A percentile compares a stretch with the other conserved stretches of the same genome.
Evolutionary conservation across 1,139 yeast species (phyloP).

Genomic region (Suhomyces anneliseae): DNA sequence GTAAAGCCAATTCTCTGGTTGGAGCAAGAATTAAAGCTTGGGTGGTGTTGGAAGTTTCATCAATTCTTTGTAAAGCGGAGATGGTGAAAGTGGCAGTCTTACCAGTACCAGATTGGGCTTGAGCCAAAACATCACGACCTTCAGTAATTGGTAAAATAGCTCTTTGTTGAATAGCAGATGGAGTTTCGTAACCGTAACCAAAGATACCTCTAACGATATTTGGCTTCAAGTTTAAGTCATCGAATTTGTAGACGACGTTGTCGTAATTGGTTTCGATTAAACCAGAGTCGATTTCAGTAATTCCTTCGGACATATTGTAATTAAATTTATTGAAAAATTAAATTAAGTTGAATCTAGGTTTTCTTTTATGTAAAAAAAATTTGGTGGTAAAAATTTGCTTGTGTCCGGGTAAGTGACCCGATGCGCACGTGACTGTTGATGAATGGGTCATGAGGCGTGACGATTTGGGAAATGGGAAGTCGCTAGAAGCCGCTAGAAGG

Average conservation of each 20-base stretch:
- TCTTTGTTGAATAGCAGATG: slow-evolving; percentile 98
- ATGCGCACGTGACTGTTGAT: slow-evolving; percentile 6
- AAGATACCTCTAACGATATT: slow-evolving; percentile 83
- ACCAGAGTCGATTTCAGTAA: slow-evolving; percentile 79
- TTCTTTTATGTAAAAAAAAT: slow-evolving; percentile 8
- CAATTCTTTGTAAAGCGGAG: slow-evolving; percentile 93
- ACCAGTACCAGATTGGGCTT: slow-evolving; percentile 99
- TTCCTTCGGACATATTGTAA: slow-evolving; percentile 50
- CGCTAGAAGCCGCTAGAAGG: not conserved
- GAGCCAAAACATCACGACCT: slow-evolving; percentile 97
- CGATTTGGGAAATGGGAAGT: not conserved
- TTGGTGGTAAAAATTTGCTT: slow-evolving; percentile 9
- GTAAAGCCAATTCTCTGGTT: slow-evolving; percentile 97
- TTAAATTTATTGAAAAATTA: not conserved
- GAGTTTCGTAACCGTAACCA: slow-evolving; percentile 97
- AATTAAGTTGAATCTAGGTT: slow-evolving; percentile 1
- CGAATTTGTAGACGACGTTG: slow-evolving; percentile 88
- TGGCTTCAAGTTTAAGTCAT: slow-evolving; percentile 81
- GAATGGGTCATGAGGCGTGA: not conserved
- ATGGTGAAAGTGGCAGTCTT: slow-evolving; percentile 99
- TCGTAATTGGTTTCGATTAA: slow-evolving; percentile 96
- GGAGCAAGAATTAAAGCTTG: slow-evolving; percentile 97
- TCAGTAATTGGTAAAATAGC: slow-evolving; percentile 96
- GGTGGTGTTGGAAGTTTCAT: slow-evolving; percentile 70
- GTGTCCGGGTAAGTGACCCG: slow-evolving; percentile 18